Evolutionary conservation across 2,329 filamentous ascomycete species (phyloP).

Genomic region (Teratosphaeria pseudoeucalypti): DNA sequence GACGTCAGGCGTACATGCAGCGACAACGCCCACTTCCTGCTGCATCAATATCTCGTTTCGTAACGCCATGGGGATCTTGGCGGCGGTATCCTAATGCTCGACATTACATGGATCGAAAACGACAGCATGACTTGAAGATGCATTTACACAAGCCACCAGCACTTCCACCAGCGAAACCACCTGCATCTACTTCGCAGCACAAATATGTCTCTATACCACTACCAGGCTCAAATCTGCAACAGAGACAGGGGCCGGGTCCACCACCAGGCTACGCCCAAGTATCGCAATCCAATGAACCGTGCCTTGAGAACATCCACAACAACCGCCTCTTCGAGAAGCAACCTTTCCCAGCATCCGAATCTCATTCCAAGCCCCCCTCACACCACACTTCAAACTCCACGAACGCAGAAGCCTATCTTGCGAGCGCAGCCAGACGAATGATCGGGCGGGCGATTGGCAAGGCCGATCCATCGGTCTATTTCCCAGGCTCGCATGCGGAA

Average conservation of each 20-base stretch:
- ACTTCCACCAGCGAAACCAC: not conserved
- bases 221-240: not conserved
- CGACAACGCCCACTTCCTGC: not conserved
- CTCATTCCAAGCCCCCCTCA: not conserved
- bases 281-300: not conserved
- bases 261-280: not conserved
- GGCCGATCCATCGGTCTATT: not conserved
- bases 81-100: not conserved
- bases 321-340: not conserved
- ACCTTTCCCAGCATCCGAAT: not conserved
- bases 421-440: not conserved
- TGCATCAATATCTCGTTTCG: not conserved
- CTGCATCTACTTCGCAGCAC: not conserved
- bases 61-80: not conserved
- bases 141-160: not conserved
- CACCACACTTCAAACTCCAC: not conserved
- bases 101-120: not conserved
- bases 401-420: not conserved
- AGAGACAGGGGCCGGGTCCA: not conserved
- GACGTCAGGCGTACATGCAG: not conserved
- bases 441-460: not conserved
- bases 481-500: not conserved
- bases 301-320: not conserved
- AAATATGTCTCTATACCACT: not conserved
- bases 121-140: not conserved